phyloP scores from a whole-genome alignment of 306 rosid genomes.

The Mimosa pudica region DNA sequence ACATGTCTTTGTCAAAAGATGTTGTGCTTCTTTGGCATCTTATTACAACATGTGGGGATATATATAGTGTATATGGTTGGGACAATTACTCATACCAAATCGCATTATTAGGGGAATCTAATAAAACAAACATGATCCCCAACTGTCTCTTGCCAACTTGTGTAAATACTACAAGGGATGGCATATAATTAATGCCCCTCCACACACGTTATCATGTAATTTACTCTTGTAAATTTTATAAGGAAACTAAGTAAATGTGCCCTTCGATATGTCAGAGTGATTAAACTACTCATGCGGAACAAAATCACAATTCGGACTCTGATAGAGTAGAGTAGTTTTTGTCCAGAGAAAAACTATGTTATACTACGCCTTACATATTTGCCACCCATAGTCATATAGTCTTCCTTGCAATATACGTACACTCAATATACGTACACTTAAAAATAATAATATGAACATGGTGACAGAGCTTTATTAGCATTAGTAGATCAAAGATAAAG shows the following conservation, averaged over 20 bases:
- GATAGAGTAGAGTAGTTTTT: no score
- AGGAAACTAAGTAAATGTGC: neutral
- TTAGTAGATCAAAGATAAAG: no score
- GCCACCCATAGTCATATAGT: no score
- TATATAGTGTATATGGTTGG: neutral
- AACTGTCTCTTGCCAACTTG: neutral
- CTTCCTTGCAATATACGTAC: no score
- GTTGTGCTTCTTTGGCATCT: neutral
- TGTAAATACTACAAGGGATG: neutral
- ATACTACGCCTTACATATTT: no score
- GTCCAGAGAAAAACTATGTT: no score
- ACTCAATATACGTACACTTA: no score
- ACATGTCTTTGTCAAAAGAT: neutral
- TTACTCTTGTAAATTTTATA: neutral
- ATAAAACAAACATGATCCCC: neutral
- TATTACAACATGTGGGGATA: neutral
- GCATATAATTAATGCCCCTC: neutral
- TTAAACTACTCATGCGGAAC: no score
- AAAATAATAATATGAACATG: no score
- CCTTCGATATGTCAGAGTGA: no score
- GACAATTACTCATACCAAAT: constrained; percentile 6
- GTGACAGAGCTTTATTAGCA: no score
- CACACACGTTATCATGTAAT: neutral
- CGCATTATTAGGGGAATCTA: neutral
- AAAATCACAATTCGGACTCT: no score